Evolutionary conservation across 371 early-diverging fungal species (phyloP).

Genomic region (Cokeromyces recurvatus): DNA sequence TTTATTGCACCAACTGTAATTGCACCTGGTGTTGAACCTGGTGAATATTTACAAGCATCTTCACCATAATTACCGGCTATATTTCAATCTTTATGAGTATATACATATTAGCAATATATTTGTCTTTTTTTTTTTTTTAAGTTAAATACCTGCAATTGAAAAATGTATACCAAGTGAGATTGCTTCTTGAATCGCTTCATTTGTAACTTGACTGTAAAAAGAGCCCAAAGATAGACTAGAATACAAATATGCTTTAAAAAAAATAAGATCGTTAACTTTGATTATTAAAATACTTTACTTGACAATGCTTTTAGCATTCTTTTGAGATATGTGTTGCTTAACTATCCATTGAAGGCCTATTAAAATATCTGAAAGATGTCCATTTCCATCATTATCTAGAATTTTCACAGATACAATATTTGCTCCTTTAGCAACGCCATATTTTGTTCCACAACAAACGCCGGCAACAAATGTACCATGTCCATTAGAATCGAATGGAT

Average conservation of each 20-base stretch:
- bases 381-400: conserved; percentile 47
- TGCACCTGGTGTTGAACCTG: conserved; percentile 76
- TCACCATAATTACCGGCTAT: conserved; percentile 56
- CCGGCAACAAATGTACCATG: conserved; percentile 65
- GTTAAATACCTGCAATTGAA: conserved; percentile 43
- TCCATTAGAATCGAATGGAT: conserved; percentile 28
- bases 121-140: no score
- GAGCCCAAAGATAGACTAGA: conserved; percentile 56
- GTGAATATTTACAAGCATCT: conserved; percentile 84
- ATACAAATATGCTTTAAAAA: no score
- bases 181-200: conserved; percentile 51
- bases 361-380: conserved; percentile 53
- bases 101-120: no score
- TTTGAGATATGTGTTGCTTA: conserved; percentile 23
- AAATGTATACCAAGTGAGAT: conserved; percentile 52
- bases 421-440: conserved; percentile 60
- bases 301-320: conserved; percentile 27
- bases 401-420: conserved; percentile 61
- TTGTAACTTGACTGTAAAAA: conserved; percentile 51
- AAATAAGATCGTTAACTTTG: background rate
- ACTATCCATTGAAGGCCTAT: conserved; percentile 63
- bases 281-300: conserved; percentile 24
- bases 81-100: background rate
- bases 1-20: conserved; percentile 89
- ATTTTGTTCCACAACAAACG: conserved; percentile 52